phyloP scores from a whole-genome alignment of 1,284 basidiomycete species.

The Erythrobasidium hasegawianum region DNA sequence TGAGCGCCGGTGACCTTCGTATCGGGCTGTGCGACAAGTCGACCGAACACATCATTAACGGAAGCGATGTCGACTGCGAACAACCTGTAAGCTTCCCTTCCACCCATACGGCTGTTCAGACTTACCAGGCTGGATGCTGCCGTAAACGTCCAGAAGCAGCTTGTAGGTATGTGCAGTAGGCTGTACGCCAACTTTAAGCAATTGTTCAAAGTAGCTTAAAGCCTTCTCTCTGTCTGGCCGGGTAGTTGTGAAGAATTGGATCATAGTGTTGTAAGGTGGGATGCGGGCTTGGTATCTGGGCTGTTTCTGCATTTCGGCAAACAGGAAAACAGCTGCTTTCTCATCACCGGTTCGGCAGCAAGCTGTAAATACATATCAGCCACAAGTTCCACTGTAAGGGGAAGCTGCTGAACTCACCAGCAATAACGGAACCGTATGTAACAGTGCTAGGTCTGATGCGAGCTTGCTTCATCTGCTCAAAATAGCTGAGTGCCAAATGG shows the following conservation, averaged over 20 bases:
- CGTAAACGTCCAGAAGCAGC: conserved; percentile 88
- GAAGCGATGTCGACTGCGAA: conserved; percentile 64
- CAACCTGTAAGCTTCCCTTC: no score
- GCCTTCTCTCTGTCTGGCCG: conserved; percentile 77
- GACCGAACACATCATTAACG: conserved; percentile 70
- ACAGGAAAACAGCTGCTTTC: conserved; percentile 73
- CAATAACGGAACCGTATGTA: conserved; percentile 90
- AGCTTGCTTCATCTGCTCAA: conserved; percentile 65
- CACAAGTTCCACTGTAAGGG: no score
- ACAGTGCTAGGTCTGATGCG: conserved; percentile 72
- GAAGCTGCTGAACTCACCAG: conserved; percentile 54
- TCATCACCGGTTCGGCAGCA: conserved; percentile 91
- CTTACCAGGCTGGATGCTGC: conserved; percentile 66
- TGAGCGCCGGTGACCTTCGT: conserved; percentile 75
- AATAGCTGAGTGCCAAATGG: conserved; percentile 77
- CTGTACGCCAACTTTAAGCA: conserved; percentile 61
- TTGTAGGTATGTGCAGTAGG: conserved; percentile 94
- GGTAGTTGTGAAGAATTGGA: conserved; percentile 89
- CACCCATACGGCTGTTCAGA: no score
- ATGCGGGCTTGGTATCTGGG: conserved; percentile 78
- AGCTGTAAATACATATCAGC: conserved; percentile 55
- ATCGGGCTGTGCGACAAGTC: conserved; percentile 56
- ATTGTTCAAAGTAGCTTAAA: conserved; percentile 69
- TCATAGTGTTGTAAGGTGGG: conserved; percentile 97
- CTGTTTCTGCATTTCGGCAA: conserved; percentile 74